Base-by-base conservation (phyloP, 1,139 yeast genomes). In the Eremothecium coryli region DNA sequence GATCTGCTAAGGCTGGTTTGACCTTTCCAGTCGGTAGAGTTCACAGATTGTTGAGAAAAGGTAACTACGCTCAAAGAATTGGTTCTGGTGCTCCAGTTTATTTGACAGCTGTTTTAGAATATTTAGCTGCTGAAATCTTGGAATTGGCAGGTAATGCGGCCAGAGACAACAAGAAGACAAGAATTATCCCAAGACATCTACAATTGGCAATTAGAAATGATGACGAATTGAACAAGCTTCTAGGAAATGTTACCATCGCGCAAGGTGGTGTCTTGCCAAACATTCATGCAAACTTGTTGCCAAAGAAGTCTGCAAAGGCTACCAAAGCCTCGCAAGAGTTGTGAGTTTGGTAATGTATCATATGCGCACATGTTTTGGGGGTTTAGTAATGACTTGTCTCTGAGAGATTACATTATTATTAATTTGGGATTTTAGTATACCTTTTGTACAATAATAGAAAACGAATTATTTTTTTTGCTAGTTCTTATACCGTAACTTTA, bases 11-110 rank as follows among this genome's bases (percentile, higher is more conserved):
- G 73, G 97, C 97, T 62, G 97, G 96, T 66, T 78, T 88, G 64
- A 84, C 95, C 56, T 88, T 90, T 93, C 97, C 97, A 70, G 97
- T 90, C 54, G 97, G 97, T 68, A 90, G 97, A 80, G 93, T 88
- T 52, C 97, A 88, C 76, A 80, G 96, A 73, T 76, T 86, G 59
- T 72, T 88, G 60, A 84, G 95, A 76, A 86, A 82, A 71, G 97
- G 97, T 61, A 88, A 88, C 79, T 88, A 88, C 71, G 96, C 96
- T 56, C 96, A 88, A 73, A 82, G 97, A 76, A 81, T 88, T 58
- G 97, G 97, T 76, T 88, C 96, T 52, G 96, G 95, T 74, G 93
- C 93, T 55, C 93, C 93, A 66, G 93, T 88, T 48, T 88, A 86
- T 70, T 73, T 88, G 55, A 90, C 97, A 50, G 93, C 97, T 32